These are phyloP conservation scores for Cyberlindnera lachancei DNA, from an alignment of 805 yeast species.

Conservation along the genomic window DNA sequence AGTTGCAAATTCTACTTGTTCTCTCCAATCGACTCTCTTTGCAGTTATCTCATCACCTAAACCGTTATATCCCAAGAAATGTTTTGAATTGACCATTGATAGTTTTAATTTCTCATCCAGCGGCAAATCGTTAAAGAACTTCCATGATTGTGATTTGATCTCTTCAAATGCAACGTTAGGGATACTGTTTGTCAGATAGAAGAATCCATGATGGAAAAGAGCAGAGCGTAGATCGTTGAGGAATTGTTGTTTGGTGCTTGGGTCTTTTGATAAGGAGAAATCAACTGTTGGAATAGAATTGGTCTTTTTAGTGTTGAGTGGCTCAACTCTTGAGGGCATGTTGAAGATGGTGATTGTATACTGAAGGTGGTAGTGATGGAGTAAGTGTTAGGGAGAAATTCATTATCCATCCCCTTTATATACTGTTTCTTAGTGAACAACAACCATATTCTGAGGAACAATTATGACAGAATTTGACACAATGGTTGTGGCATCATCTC, in stretches of 20 bases:
- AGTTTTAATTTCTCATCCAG: slow-evolving; percentile 30
- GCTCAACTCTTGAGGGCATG: too few species aligned
- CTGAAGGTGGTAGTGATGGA: too few species aligned
- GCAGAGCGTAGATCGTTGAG: slow-evolving; percentile 36
- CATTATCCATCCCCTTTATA: too few species aligned
- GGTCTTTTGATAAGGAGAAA: slow-evolving; percentile 32
- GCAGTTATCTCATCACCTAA: slow-evolving; percentile 42
- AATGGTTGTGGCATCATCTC: too few species aligned
- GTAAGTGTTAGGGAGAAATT: too few species aligned
- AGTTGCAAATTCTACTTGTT: slow-evolving; percentile 41
- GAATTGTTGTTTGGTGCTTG: slow-evolving; percentile 27
- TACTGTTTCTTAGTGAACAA: too few species aligned
- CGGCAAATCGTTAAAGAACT: slow-evolving; percentile 36
- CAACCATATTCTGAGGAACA: too few species aligned
- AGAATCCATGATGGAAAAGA: slow-evolving; percentile 39
- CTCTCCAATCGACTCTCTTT: slow-evolving; percentile 40
- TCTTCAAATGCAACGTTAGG: slow-evolving; percentile 20
- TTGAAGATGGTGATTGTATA: too few species aligned
- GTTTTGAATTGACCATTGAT: slow-evolving; percentile 36
- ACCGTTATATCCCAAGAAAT: slow-evolving; percentile 39
- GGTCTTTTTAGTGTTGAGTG: neutral
- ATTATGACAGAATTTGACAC: too few species aligned
- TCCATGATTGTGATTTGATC: slow-evolving; percentile 24
- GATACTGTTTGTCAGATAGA: slow-evolving; percentile 39
- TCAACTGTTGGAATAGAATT: slow-evolving; percentile 37